A percentile compares a stretch with the other conserved stretches of the same genome.
Conservation (phyloP, 305 asterid species). For the Fraxinus baroniana region DNA sequence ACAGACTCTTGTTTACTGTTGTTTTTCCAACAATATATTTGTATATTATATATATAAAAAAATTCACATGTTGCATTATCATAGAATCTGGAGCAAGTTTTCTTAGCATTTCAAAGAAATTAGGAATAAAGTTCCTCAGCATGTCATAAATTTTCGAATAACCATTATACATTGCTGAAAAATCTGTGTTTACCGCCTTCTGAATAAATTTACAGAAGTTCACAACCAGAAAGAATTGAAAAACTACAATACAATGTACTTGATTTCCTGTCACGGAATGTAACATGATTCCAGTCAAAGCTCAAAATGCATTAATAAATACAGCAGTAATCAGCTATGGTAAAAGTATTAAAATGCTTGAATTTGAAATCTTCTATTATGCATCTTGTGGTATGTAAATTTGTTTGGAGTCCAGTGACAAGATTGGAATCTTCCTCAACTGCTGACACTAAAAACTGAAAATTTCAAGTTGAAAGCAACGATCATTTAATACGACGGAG, state of each 20-base stretch:
- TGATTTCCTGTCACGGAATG: background rate
- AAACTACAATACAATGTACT: background rate
- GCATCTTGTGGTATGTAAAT: background rate
- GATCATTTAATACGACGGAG: background rate
- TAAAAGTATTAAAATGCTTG: background rate
- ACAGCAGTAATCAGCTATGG: background rate
- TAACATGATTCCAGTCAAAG: background rate
- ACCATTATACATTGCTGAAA: background rate
- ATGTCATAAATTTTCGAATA: background rate
- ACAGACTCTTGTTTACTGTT: background rate
- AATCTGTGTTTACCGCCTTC: background rate
- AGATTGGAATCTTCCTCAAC: slow-evolving; percentile 10
- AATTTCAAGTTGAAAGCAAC: background rate
- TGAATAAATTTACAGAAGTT: background rate
- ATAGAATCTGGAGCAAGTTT: background rate
- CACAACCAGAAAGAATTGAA: background rate
- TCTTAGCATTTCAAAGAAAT: background rate
- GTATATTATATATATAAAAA: background rate
- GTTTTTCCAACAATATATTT: background rate
- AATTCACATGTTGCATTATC: background rate
- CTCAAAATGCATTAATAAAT: background rate
- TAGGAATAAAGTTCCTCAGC: background rate
- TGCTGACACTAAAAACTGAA: slow-evolving; percentile 3
- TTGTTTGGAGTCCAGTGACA: background rate
- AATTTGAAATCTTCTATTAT: background rate